Percentiles rank a stretch among this genome's conserved stretches.
These are phyloP conservation scores for Ganoderma lingzhi DNA, from an alignment of 1,284 basidiomycete species.

Conservation along the genomic window DNA sequence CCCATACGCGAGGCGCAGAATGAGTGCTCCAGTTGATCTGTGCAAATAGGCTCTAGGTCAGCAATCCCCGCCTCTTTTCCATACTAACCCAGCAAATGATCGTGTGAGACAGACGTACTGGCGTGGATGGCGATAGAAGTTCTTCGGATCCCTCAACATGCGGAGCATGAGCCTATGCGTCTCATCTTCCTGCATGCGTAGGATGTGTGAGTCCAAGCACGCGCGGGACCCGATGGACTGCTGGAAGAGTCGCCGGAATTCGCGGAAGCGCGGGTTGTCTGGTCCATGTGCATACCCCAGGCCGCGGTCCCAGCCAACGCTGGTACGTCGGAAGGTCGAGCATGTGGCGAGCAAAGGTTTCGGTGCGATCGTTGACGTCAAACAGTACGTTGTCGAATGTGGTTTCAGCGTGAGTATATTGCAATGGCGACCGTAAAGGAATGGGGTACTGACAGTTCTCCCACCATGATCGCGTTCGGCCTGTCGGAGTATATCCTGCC, in stretches of 20 bases:
- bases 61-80: neutral
- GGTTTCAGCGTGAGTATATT: neutral
- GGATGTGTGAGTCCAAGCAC: slow-evolving; percentile 36
- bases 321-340: slow-evolving; percentile 24
- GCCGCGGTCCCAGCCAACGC: slow-evolving; percentile 52
- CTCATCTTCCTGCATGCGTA: slow-evolving; percentile 42
- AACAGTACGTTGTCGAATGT: no score
- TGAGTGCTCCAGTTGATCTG: slow-evolving; percentile 47
- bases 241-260: slow-evolving; percentile 49
- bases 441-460: slow-evolving; percentile 47
- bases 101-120: slow-evolving; percentile 16
- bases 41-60: neutral
- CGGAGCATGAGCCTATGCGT: slow-evolving; percentile 42
- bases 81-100: neutral
- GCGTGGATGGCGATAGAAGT: slow-evolving; percentile 34
- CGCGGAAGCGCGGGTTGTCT: slow-evolving; percentile 48
- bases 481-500: slow-evolving; percentile 51
- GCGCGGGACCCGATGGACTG: slow-evolving; percentile 49
- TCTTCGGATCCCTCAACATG: slow-evolving; percentile 42
- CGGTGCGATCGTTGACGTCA: no score
- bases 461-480: slow-evolving; percentile 49
- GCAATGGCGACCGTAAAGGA: neutral
- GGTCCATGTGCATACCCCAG: slow-evolving; percentile 49
- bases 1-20: slow-evolving; percentile 49
- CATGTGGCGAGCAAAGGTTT: neutral